Percentiles rank a stretch among this genome's conserved stretches.
These are phyloP conservation scores for Trichosporon sp. DNA, from an alignment of 1,284 basidiomycete species.

Conservation along the genomic window DNA sequence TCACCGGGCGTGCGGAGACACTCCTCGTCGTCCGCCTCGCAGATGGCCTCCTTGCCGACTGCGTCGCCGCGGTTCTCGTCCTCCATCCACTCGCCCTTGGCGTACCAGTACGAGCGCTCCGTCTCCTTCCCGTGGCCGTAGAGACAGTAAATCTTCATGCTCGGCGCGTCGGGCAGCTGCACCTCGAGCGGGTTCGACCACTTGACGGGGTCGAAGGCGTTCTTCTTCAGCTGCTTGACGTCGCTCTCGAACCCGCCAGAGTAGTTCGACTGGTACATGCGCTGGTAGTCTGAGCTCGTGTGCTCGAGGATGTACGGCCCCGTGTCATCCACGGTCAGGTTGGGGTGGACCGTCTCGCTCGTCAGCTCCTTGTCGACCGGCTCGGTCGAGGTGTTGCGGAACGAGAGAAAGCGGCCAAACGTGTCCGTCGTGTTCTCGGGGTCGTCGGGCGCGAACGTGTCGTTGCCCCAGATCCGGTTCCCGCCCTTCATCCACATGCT, in stretches of 20 bases:
- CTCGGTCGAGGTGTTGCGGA: constrained; percentile 61
- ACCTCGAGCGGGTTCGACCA: constrained; percentile 37
- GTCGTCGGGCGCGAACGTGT: constrained; percentile 66
- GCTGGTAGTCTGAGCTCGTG: constrained; percentile 79
- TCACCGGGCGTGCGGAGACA: constrained; percentile 63
- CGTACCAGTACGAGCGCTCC: constrained; percentile 70
- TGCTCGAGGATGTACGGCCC: constrained; percentile 80
- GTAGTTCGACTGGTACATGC: constrained; percentile 88
- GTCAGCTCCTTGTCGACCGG: constrained; percentile 51
- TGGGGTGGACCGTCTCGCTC: constrained; percentile 58
- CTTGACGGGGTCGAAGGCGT: constrained; percentile 66
- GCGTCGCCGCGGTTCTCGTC: constrained; percentile 65
- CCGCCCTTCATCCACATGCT: constrained; percentile 96
- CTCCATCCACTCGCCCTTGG: constrained; percentile 68
- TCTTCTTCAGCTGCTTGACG: constrained; percentile 65
- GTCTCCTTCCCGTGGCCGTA: constrained; percentile 98
- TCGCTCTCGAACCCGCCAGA: constrained; percentile 89
- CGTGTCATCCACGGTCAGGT: constrained; percentile 79
- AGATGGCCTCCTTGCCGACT: constrained; percentile 52
- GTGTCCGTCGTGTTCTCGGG: constrained; percentile 64
- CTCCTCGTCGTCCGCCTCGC: constrained; percentile 55
- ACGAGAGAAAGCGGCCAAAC: constrained; percentile 81
- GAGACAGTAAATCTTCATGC: constrained; percentile 89
- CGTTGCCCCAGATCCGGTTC: constrained; percentile 84
- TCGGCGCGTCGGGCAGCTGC: constrained; percentile 79